Evolutionary conservation across 2,329 filamentous ascomycete species (phyloP).

Genomic region (Emericellopsis cladophorae): DNA sequence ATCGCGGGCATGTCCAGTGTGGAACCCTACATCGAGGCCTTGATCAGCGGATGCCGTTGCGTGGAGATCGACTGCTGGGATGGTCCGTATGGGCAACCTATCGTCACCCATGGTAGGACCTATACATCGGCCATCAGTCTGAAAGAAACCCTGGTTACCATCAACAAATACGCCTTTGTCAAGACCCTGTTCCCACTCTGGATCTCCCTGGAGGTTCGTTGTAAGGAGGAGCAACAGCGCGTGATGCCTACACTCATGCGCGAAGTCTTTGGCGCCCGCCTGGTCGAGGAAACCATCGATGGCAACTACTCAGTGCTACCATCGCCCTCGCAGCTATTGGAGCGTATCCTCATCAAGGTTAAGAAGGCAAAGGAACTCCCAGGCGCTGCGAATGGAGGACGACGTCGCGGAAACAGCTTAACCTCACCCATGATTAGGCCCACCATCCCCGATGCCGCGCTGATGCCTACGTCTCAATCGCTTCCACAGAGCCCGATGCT

Average conservation of each 20-base stretch:
- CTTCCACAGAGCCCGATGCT: constrained; percentile 42
- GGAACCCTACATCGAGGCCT: constrained; percentile 83
- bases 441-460: constrained; percentile 42
- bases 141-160: constrained; percentile 79
- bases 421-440: constrained; percentile 54
- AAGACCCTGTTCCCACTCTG: constrained; percentile 82
- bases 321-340: constrained; percentile 72
- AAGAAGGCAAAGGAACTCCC: constrained; percentile 54
- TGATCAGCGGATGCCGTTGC: constrained; percentile 83
- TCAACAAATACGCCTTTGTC: constrained; percentile 88
- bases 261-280: constrained; percentile 65
- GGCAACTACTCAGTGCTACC: constrained; percentile 58
- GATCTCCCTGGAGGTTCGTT: constrained; percentile 93
- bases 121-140: constrained; percentile 84
- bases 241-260: constrained; percentile 86
- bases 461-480: constrained; percentile 33
- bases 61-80: constrained; percentile 99
- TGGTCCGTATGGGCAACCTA: constrained; percentile 72
- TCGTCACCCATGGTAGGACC: constrained; percentile 84
- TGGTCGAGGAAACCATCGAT: constrained; percentile 66
- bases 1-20: constrained; percentile 83
- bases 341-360: constrained; percentile 84
- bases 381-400: constrained; percentile 22
- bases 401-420: constrained; percentile 55
- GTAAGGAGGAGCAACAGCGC: constrained; percentile 68